phyloP scores from a whole-genome alignment of 371 early-diverging fungal genomes.

The Mucor sp. region DNA sequence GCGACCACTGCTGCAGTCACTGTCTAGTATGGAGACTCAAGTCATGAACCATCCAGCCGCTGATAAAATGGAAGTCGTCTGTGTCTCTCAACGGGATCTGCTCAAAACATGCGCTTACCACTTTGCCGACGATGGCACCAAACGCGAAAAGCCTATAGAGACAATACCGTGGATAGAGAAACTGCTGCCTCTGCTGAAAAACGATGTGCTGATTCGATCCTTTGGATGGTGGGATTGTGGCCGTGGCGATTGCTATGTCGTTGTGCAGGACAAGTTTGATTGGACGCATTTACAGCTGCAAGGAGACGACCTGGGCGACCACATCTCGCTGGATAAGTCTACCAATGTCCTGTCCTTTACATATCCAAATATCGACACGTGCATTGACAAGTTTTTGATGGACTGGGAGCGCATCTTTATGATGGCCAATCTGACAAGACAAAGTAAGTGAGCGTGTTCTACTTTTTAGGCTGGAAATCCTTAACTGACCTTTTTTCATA shows the following conservation, averaged over 20 bases:
- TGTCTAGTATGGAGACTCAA: constrained; percentile 36
- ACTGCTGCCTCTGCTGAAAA: constrained; percentile 29
- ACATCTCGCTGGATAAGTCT: constrained; percentile 42
- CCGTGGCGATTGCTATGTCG: constrained; percentile 49
- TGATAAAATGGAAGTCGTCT: constrained; percentile 48
- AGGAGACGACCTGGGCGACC: constrained; percentile 37
- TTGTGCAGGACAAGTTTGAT: constrained; percentile 44
- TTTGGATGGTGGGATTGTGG: constrained; percentile 54
- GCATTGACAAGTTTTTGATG: constrained; percentile 40
- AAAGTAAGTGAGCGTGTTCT: constrained; percentile 28
- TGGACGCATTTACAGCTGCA: constrained; percentile 29
- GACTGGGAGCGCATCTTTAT: constrained; percentile 55
- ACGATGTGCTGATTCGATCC: constrained; percentile 44
- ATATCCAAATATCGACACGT: constrained; percentile 45
- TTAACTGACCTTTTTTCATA: constrained; percentile 2
- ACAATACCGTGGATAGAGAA: constrained; percentile 36
- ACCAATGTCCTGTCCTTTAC: constrained; percentile 46
- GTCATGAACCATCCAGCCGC: constrained; percentile 46
- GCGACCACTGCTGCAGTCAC: constrained; percentile 41
- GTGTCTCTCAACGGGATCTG: constrained; percentile 43
- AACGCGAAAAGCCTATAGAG: constrained; percentile 26
- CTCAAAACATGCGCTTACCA: constrained; percentile 36
- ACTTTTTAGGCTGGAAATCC: not conserved
- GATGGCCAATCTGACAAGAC: constrained; percentile 51
- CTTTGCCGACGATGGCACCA: constrained; percentile 1